Conservation (phyloP, 768 basidiomycete species). For the Amanita jacksonii region DNA sequence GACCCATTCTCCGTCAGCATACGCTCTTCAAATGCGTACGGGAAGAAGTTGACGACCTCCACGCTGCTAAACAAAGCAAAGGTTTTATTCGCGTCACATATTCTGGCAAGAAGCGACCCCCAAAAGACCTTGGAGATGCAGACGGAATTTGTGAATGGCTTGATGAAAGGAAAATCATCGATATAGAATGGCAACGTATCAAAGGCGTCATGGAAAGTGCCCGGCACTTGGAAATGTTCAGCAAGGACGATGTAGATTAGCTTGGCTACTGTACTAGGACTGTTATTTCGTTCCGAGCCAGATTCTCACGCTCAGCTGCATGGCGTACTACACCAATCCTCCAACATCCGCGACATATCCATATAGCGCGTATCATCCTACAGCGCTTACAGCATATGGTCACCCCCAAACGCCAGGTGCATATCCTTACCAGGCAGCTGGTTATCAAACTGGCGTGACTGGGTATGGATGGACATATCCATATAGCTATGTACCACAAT, state of each 20-base stretch:
- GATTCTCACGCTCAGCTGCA: conserved; percentile 6
- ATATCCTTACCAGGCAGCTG: conserved; percentile 39
- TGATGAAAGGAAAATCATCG: conserved; percentile 57
- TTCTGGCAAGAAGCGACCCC: conserved; percentile 44
- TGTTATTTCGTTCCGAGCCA: too few relatives aligned
- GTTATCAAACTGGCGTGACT: conserved; percentile 57
- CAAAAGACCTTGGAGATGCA: conserved; percentile 59
- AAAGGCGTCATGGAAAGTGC: conserved; percentile 70
- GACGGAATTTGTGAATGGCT: conserved; percentile 80
- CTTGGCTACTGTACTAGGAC: too few relatives aligned
- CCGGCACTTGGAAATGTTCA: conserved; percentile 47
- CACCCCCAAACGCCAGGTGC: conserved; percentile 35
- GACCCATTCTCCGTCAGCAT: conserved; percentile 33
- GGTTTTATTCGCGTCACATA: conserved; percentile 54
- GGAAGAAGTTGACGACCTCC: conserved; percentile 49
- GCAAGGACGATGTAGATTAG: conserved; percentile 26
- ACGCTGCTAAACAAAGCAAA: conserved; percentile 21
- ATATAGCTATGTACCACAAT: conserved; percentile 46
- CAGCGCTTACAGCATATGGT: conserved; percentile 26
- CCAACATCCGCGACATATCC: conserved; percentile 45
- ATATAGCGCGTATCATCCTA: conserved; percentile 53
- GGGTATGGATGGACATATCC: conserved; percentile 70
- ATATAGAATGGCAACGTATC: conserved; percentile 60
- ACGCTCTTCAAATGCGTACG: conserved; percentile 50
- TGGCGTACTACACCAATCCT: conserved; percentile 21